Evolutionary conservation across 495 filamentous ascomycete genomes (phyloP).

Genomic region (Xylaria flabelliformis): DNA sequence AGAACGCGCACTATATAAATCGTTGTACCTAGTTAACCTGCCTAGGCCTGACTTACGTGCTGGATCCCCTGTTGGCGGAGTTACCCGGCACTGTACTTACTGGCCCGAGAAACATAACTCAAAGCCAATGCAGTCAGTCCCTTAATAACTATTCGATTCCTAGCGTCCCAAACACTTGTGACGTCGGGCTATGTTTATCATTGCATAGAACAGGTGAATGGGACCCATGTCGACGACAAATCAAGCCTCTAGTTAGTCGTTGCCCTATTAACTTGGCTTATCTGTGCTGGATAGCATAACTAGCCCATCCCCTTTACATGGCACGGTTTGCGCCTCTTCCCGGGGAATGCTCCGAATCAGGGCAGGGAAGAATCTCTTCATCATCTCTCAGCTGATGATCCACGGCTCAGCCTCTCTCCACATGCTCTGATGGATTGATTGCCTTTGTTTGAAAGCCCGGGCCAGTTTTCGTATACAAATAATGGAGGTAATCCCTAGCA

Average conservation of each 20-base stretch:
- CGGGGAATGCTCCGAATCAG: neutral
- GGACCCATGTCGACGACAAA: neutral
- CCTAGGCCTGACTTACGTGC: too few species aligned
- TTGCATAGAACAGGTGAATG: neutral
- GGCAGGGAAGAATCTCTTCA: conserved; percentile 2
- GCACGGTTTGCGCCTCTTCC: neutral
- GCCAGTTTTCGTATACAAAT: neutral
- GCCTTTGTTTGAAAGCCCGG: neutral
- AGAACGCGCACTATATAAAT: neutral
- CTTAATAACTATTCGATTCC: neutral
- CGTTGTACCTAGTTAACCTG: neutral
- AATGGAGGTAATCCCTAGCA: neutral
- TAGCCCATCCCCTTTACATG: conserved; percentile 6
- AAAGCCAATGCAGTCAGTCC: neutral
- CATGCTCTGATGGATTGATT: neutral
- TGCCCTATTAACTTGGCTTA: neutral
- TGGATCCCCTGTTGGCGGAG: neutral
- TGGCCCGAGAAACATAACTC: neutral
- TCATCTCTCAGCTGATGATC: conserved; percentile 28
- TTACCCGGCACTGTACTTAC: conserved; percentile 18
- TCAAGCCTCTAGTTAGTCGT: neutral
- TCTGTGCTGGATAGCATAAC: neutral
- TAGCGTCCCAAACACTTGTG: neutral
- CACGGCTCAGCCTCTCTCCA: conserved; percentile 21
- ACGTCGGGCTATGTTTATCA: neutral